Base-by-base conservation (phyloP, 2,329 filamentous ascomycete species). In the Scedosporium aurantiacum region DNA sequence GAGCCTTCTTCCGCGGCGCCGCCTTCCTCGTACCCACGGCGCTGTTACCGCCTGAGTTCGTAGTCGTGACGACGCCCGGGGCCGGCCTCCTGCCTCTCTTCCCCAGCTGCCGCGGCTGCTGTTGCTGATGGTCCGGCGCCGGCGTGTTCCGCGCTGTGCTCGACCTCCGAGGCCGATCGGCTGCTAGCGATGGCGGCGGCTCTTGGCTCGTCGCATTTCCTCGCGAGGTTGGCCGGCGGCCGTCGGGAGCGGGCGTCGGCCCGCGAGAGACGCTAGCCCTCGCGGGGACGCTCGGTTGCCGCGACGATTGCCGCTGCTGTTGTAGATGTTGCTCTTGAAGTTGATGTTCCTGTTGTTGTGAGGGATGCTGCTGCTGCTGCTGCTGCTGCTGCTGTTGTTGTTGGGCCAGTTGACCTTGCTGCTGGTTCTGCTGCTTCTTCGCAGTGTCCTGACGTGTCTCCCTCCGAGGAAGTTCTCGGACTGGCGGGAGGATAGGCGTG, bases 21-120 rank as follows among this genome's bases (percentile, higher is more conserved):
- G 83, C 83, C 71, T 88, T 88, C 56, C 89, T 82, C 74, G 84
- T 87, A 63, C 87, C 87, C 62, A 90, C 85, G 63, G 87, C 89
- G 68, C 82, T 84, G 69, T 78, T 84, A 68, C 82, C 81, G 68
- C 82, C 82, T 66, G 80, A 80, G 71, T 78, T 82, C 41, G 80
- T 84, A 65, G 79, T 79, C 70, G 79, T 89, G 67, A 91, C 83
- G 65, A 89, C 79, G 62, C 88, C 88, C 10, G 88, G 89, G 32
- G 86, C 88, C 55, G 88, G 88, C 62, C 85, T 78, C 74, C 87
- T 90, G 60, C 81, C 77, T 58, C 88, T 83, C 68, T 85, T 82
- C 66, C 74, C 78, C n/a, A 74, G 69, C 60, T 73, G 75, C 61
- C 56, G 70, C 63, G 10, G 63, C 28, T 43, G 50, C 50, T 27